Percentiles rank a stretch among this genome's conserved stretches.
phyloP scores from a whole-genome alignment of 192 early-diverging fungal species.

The Rhizophagus prolifer region DNA sequence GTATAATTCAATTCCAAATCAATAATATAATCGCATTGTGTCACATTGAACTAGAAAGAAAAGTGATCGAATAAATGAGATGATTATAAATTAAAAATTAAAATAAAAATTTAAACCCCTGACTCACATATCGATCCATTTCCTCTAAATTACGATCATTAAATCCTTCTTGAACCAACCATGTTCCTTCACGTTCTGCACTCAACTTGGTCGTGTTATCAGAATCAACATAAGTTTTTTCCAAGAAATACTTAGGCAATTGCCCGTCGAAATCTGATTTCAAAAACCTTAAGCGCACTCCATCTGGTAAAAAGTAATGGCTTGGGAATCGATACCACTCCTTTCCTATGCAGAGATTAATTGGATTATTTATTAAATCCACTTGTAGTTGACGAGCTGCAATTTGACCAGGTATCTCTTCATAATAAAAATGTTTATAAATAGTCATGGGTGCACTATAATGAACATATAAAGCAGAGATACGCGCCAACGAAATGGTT shows the following conservation, averaged over 20 bases:
- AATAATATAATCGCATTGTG: constrained; percentile 65
- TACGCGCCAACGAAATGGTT: constrained; percentile 66
- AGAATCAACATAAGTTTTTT: constrained; percentile 33
- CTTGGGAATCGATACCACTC: constrained; percentile 96
- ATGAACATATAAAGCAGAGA: constrained; percentile 63
- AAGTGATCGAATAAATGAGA: background rate
- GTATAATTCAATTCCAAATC: constrained; percentile 49
- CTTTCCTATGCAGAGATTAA: constrained; percentile 79
- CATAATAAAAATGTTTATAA: constrained; percentile 46
- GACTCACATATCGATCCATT: constrained; percentile 56
- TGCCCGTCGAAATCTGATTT: constrained; percentile 71
- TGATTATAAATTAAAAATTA: background rate
- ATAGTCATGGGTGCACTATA: constrained; percentile 78
- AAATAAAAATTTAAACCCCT: background rate
- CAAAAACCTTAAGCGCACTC: constrained; percentile 69
- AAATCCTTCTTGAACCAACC: constrained; percentile 48
- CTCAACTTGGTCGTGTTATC: background rate
- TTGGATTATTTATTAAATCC: constrained; percentile 25
- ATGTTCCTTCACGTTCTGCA: constrained; percentile 32
- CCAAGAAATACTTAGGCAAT: constrained; percentile 78
- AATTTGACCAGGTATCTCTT: constrained; percentile 32
- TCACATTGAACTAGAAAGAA: constrained; percentile 42
- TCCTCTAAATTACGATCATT: constrained; percentile 73
- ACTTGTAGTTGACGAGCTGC: constrained; percentile 34
- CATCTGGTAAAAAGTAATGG: constrained; percentile 85